Percentiles rank a stretch among this genome's conserved stretches.
Evolutionary conservation across 1,284 basidiomycete species (phyloP).

Genomic region (Sporisorium iseilematis-ciliati): DNA sequence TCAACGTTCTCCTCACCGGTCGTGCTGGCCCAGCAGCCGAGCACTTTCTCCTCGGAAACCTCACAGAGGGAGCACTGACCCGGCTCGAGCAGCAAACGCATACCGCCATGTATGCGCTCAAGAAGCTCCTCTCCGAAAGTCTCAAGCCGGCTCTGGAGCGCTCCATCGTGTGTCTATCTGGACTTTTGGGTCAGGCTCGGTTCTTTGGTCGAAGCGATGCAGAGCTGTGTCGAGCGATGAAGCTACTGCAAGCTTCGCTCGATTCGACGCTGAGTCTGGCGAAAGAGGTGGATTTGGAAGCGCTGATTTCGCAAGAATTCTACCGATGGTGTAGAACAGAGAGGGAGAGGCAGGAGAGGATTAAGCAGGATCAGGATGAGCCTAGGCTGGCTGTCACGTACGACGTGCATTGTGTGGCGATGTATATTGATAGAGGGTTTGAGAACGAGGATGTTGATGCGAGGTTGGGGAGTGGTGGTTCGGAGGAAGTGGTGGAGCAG

Average conservation of each 20-base stretch:
- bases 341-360: slow-evolving; percentile 50
- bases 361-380: slow-evolving; percentile 54
- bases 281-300: slow-evolving; percentile 35
- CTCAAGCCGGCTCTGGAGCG: slow-evolving; percentile 40
- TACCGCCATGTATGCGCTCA: slow-evolving; percentile 31
- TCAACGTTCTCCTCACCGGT: slow-evolving; percentile 54
- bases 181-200: slow-evolving; percentile 17
- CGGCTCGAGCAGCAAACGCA: slow-evolving; percentile 40
- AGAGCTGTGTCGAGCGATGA: slow-evolving; percentile 5
- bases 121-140: slow-evolving; percentile 22
- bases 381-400: slow-evolving; percentile 45
- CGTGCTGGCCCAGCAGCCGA: slow-evolving; percentile 53
- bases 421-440: slow-evolving; percentile 47
- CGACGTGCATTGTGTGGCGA: slow-evolving; percentile 42
- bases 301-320: slow-evolving; percentile 44
- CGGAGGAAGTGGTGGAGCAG: slow-evolving; percentile 7
- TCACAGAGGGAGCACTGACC: slow-evolving; percentile 56
- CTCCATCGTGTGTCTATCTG: slow-evolving; percentile 20
- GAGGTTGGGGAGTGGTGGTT: slow-evolving; percentile 6
- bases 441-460: slow-evolving; percentile 18
- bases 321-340: slow-evolving; percentile 47
- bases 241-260: slow-evolving; percentile 18
- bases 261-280: slow-evolving; percentile 28
- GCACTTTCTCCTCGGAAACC: slow-evolving; percentile 52
- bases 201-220: slow-evolving; percentile 21